Evolutionary conservation across 2,329 filamentous ascomycete species (phyloP), one percentile per base, ranked within the genome.

Genomic region (Phialocephala subalpina): DNA sequence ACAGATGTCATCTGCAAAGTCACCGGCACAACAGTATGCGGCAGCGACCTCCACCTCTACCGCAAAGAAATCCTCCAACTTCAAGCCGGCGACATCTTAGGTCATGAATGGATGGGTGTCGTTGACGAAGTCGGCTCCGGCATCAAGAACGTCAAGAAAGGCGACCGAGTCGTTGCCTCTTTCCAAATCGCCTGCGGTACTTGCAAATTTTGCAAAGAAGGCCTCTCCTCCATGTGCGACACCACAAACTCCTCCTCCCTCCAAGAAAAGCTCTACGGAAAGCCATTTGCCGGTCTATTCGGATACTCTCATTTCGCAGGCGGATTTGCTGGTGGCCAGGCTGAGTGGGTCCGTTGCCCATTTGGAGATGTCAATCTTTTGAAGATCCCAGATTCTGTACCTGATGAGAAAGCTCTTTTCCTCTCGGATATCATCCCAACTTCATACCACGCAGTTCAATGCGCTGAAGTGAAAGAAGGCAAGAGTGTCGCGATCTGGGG

Each of bases 401-500:
- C 88, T 1, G 88, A 91, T 72, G 88, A 91, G 80, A 88, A 89
- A 77, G 87, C 81, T 11, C 82, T 91, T 1, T 91, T 84, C 77
- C 81, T 91, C 3, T 88, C 86, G 2, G 88, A 91, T 72, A 87
- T 91, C 3, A 73, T 91, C 12, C 79, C 81, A 45, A 91, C 89
- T 0, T 85, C 84, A 45, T 91, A 87, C 83, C 86, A 91, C 73
- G 83, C 83, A 38, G 87, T 90, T 2, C 84, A 88, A 18, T 88
- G 90, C 73, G 90, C 88, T 0, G 86, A 85, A 6, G 86, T 91
- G 52, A 83, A 87, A 64, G 80, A 89, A 65, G 88, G 85, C 12
- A 87, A 90, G 69, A 82, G 85, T 1, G 89, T 91, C 18, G 88
- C 86, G 9, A 86, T 90, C 68, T 91, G 88, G 75, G 89, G 87